Base-by-base conservation (phyloP, 352 stramenopile species). In the Phytopythium delawarense region DNA sequence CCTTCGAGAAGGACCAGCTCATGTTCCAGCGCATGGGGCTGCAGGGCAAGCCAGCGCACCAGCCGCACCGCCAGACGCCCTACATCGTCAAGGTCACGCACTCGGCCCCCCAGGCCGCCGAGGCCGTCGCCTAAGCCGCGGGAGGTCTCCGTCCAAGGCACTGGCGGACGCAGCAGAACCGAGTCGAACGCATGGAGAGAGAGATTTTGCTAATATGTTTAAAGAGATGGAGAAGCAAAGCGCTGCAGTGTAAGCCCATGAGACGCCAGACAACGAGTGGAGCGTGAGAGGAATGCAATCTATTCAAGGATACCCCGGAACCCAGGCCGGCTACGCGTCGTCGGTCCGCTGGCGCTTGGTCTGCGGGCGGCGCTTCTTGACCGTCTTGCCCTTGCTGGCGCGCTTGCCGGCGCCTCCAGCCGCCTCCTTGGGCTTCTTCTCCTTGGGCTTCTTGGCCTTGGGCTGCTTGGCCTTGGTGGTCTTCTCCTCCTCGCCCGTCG, bases 1-100 rank as follows among this genome's bases (percentile, higher is more conserved):
- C 93, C 64, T 98, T 99, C 70, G 92, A 98, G 69, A 90, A 96
- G 64, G 97, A 99, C 79, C 88, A 94, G 69, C 70, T 73, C 37
- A 84, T 99, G 64, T 99, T 99, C 61, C 65, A 89, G 35, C 96
- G 96, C 72, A 89, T 99, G 65, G 97, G 97, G 16, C 91, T 99
- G 53, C 80, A 83, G 18, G 96, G 96, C 59, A 99, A 99, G 81
- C 93, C 94, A 20, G 94, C 96, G n/a, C 96, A 98, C 78, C 88
- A 92, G 61, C 81, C 70, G 63, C 92, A 89, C 77, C 84, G 84
- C 65, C 66, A 85, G 64, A 87, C 85, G 61, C 85, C 82, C 21
- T 92, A 94, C 72, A 88, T 92, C 49, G 85, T 91, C 66, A 87
- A 94, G 69, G 75, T 92, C 45, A 91, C 73, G 61, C 82, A 88